Conservation (phyloP, 2,329 filamentous ascomycete genomes). For the Aspergillus unguis region DNA sequence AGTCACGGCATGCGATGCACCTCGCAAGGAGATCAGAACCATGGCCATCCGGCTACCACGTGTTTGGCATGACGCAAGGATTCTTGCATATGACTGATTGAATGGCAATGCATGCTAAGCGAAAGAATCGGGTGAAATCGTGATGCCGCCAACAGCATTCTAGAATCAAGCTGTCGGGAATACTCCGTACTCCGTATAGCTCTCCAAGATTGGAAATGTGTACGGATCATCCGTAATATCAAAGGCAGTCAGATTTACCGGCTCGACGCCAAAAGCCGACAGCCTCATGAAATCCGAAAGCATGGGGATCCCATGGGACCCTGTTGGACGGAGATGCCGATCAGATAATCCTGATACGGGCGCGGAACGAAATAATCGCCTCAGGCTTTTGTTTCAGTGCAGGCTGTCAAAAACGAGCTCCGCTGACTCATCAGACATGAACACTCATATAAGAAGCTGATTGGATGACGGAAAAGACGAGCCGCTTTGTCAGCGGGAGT, state of each 20-base stretch:
- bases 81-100: not conserved
- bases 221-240: no score
- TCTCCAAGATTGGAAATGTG: no score
- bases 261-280: no score
- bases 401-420: not conserved
- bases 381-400: not conserved
- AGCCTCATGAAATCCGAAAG: no score
- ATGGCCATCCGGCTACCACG: no score
- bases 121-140: no score
- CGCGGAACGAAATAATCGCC: not conserved
- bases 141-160: no score
- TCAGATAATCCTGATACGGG: not conserved
- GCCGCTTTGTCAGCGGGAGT: constrained; percentile 1
- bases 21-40: not conserved
- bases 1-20: not conserved
- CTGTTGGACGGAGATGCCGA: not conserved
- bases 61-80: not conserved
- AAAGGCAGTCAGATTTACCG: no score
- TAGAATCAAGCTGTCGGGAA: no score
- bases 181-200: no score
- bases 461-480: not conserved
- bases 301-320: no score
- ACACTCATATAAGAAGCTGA: not conserved
- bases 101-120: no score
- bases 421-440: not conserved